phyloP scores from a whole-genome alignment of 768 basidiomycete genomes.

The Naematelia encephala region DNA sequence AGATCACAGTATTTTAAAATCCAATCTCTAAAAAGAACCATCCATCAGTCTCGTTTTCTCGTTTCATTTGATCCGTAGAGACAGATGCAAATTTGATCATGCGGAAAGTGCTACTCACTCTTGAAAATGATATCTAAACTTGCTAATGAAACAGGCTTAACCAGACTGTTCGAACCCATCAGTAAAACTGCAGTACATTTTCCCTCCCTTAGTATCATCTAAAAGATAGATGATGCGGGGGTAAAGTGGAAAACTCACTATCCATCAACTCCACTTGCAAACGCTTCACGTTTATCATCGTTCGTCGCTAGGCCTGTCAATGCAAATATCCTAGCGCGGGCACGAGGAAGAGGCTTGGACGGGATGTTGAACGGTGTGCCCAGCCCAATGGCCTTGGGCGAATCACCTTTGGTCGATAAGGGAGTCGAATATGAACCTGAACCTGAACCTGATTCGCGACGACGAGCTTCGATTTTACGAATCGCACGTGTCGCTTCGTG shows the following conservation, averaged over 20 bases:
- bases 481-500: constrained; percentile 80
- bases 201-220: too few relatives aligned
- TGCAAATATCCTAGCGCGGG: constrained; percentile 63
- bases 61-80: background rate
- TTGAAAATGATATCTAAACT: constrained; percentile 61
- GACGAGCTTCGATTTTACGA: constrained; percentile 64
- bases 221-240: too few relatives aligned
- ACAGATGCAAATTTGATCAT: too few relatives aligned
- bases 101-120: constrained; percentile 32
- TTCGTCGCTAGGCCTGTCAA: constrained; percentile 89
- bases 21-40: constrained; percentile 8
- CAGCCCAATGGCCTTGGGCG: background rate
- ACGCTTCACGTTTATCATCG: constrained; percentile 86
- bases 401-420: background rate
- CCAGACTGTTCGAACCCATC: too few relatives aligned
- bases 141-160: constrained; percentile 94
- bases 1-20: background rate
- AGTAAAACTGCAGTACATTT: too few relatives aligned
- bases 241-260: constrained; percentile 72
- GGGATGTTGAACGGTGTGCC: constrained; percentile 19
- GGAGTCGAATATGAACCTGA: constrained; percentile 3
- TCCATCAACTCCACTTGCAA: constrained; percentile 89
- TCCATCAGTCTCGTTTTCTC: background rate
- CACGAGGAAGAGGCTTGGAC: constrained; percentile 30
- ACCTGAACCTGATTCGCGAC: constrained; percentile 29